Percentiles rank a stretch among this genome's conserved stretches.
These are phyloP conservation scores for Rhizopogon hawkerae DNA, from an alignment of 1,284 basidiomycete genomes.

Conservation along the genomic window DNA sequence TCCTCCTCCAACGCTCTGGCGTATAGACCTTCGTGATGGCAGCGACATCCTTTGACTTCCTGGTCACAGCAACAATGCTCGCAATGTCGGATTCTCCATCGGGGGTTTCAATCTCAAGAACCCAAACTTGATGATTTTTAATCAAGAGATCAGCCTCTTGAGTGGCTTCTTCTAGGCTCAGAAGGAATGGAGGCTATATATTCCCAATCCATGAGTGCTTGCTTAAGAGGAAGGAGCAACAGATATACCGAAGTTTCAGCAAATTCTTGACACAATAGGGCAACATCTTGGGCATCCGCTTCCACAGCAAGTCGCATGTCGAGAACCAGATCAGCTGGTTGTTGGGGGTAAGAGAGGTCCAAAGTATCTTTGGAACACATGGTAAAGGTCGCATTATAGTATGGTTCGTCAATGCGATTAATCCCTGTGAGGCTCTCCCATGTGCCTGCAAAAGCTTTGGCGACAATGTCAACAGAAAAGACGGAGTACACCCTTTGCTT, in stretches of 20 bases:
- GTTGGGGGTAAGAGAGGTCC: slow-evolving; percentile 15
- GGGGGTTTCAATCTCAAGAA: slow-evolving; percentile 37
- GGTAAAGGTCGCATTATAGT: slow-evolving; percentile 55
- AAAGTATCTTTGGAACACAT: slow-evolving; percentile 45
- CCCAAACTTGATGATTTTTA: slow-evolving; percentile 46
- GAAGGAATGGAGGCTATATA: slow-evolving; percentile 44
- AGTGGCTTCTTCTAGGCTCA: slow-evolving; percentile 34
- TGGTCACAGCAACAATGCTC: slow-evolving; percentile 51
- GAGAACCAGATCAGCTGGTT: slow-evolving; percentile 20
- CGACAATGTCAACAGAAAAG: slow-evolving; percentile 48
- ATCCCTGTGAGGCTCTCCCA: slow-evolving; percentile 43
- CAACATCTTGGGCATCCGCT: slow-evolving; percentile 37
- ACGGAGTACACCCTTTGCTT: slow-evolving; percentile 53
- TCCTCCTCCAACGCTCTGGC: slow-evolving; percentile 32
- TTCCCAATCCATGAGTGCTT: neutral
- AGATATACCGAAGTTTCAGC: slow-evolving; percentile 46
- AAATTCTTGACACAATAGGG: slow-evolving; percentile 46
- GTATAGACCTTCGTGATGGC: slow-evolving; percentile 47
- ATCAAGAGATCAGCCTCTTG: slow-evolving; percentile 48
- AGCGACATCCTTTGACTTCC: slow-evolving; percentile 33
- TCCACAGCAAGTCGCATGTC: slow-evolving; percentile 36
- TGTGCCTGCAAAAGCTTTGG: slow-evolving; percentile 36
- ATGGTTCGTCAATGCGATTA: slow-evolving; percentile 32
- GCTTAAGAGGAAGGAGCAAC: neutral
- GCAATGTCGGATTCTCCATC: slow-evolving; percentile 35